Evolutionary conservation across 2,329 filamentous ascomycete species (phyloP).

Genomic region (Malbranchea zuffiana): DNA sequence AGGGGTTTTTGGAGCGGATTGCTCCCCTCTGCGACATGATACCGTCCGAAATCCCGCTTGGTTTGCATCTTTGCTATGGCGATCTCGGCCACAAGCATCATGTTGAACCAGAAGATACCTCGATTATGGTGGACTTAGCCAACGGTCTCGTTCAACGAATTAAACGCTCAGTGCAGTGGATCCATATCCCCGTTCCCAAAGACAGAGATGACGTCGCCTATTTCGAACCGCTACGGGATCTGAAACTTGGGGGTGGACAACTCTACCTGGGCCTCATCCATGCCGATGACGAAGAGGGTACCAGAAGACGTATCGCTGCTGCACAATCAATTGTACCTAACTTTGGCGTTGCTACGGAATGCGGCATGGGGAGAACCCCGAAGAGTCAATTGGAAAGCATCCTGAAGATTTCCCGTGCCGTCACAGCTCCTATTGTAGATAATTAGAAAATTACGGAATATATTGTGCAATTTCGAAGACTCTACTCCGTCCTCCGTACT

Average conservation of each 20-base stretch:
- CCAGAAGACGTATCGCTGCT: conserved; percentile 27
- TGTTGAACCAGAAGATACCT: conserved; percentile 32
- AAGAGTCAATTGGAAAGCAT: neutral
- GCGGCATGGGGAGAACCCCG: conserved; percentile 18
- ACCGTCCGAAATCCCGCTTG: conserved; percentile 31
- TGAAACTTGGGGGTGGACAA: conserved; percentile 24
- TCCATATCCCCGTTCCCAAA: conserved; percentile 38
- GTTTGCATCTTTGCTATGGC: conserved; percentile 41
- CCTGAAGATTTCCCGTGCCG: neutral
- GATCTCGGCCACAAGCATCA: conserved; percentile 37
- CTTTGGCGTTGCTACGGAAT: conserved; percentile 34
- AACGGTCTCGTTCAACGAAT: conserved; percentile 23
- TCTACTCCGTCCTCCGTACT: no score
- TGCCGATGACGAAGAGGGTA: conserved; percentile 30
- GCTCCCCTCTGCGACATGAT: conserved; percentile 24
- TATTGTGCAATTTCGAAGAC: no score
- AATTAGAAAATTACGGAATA: no score
- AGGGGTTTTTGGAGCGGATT: conserved; percentile 28
- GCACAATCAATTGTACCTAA: conserved; percentile 19
- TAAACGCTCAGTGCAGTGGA: conserved; percentile 27
- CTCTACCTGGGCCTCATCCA: conserved; percentile 36
- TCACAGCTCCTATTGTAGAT: no score
- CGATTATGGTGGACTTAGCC: conserved; percentile 28
- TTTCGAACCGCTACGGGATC: conserved; percentile 28
- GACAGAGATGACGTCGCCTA: conserved; percentile 29